These are phyloP conservation scores for Apophysomyces ossiformis DNA, from an alignment of 371 early-diverging fungal species.

Conservation along the genomic window DNA sequence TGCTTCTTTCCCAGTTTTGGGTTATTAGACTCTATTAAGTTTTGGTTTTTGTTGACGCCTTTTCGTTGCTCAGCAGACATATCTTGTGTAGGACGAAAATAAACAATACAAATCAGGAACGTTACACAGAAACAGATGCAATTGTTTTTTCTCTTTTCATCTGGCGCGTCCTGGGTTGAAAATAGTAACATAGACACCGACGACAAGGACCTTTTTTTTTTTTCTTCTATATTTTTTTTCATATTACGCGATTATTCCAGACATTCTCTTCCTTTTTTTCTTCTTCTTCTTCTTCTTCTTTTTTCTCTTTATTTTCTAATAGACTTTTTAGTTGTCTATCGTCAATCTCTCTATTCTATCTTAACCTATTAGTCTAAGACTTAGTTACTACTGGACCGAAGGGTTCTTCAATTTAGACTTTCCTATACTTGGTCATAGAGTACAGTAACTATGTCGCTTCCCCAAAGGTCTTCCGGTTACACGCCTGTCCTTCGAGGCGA, in stretches of 20 bases:
- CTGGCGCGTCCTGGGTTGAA: slow-evolving; percentile 5
- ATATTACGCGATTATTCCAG: slow-evolving; percentile 10
- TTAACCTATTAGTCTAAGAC: no score
- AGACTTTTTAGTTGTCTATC: no score
- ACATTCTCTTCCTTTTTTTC: slow-evolving; percentile 2
- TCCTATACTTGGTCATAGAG: not conserved
- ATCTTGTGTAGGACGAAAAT: not conserved
- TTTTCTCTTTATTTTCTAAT: slow-evolving; percentile 17
- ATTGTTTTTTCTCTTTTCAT: slow-evolving; percentile 12
- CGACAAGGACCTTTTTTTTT: slow-evolving; percentile 1
- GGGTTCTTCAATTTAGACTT: not conserved
- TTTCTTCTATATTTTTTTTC: slow-evolving; percentile 4
- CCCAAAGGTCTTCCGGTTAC: slow-evolving; percentile 9
- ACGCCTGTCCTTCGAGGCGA: slow-evolving; percentile 10
- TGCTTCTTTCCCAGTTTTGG: not conserved
- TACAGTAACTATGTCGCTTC: not conserved
- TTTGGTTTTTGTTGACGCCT: not conserved
- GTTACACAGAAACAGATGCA: slow-evolving; percentile 7
- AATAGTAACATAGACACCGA: slow-evolving; percentile 1
- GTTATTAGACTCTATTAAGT: not conserved
- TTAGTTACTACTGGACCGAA: not conserved
- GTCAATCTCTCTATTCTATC: not conserved
- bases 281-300: slow-evolving; percentile 12
- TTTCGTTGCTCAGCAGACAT: slow-evolving; percentile 9
- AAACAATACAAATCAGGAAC: slow-evolving; percentile 2